phyloP scores from a whole-genome alignment of 352 stramenopile genomes.

The Pythium grandisporangium region DNA sequence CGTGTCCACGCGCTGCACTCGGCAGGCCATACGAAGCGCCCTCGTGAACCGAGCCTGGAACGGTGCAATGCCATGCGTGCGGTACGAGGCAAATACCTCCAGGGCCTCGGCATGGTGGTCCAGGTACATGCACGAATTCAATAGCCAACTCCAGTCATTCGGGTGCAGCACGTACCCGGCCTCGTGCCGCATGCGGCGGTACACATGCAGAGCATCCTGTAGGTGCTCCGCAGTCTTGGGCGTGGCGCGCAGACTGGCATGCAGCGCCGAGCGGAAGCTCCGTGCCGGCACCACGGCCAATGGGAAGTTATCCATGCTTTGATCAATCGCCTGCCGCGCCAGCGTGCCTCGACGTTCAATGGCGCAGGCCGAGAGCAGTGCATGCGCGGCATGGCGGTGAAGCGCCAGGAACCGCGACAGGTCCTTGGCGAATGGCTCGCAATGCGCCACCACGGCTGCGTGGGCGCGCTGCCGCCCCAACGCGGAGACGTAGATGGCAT shows the following conservation, averaged over 20 bases:
- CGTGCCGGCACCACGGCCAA: neutral
- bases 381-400: constrained; percentile 1
- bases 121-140: constrained; percentile 35
- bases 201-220: constrained; percentile 23
- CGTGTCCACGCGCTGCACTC: constrained; percentile 15
- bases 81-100: constrained; percentile 32
- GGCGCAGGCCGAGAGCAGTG: constrained; percentile 1
- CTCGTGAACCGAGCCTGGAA: constrained; percentile 29
- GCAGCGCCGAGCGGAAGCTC: constrained; percentile 1
- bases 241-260: constrained; percentile 2
- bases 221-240: constrained; percentile 6
- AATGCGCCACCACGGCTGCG: constrained; percentile 1
- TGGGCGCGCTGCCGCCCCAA: neutral
- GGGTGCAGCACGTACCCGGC: constrained; percentile 33
- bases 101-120: constrained; percentile 19
- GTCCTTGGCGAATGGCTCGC: neutral
- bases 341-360: constrained; percentile 1
- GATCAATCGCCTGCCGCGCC: constrained; percentile 1
- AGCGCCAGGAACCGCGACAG: constrained; percentile 1
- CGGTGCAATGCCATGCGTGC: constrained; percentile 21
- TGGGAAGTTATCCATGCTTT: neutral
- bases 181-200: constrained; percentile 16
- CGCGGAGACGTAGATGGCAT: constrained; percentile 4
- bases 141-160: constrained; percentile 27
- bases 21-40: constrained; percentile 24